phyloP scores from a whole-genome alignment of 306 rosid species.

The Dryas drummondii region DNA sequence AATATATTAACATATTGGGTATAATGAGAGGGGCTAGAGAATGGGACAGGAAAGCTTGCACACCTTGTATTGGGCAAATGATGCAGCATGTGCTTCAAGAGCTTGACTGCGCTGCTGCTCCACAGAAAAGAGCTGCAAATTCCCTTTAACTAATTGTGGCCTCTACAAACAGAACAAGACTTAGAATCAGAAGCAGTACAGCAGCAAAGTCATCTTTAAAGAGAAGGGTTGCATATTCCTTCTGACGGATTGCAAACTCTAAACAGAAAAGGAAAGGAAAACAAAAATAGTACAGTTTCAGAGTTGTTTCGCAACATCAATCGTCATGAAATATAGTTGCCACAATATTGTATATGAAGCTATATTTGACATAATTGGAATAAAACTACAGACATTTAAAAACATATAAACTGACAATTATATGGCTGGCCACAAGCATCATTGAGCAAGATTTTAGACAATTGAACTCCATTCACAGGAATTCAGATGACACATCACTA shows the following conservation, averaged over 20 bases:
- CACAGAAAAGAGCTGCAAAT: slow-evolving; percentile 93
- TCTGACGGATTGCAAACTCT: not conserved
- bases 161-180: slow-evolving; percentile 47
- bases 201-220: slow-evolving; percentile 6
- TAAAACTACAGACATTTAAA: not conserved
- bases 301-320: slow-evolving; percentile 2
- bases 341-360: slow-evolving; percentile 3
- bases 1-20: not conserved
- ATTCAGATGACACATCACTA: not conserved
- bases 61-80: slow-evolving; percentile 94
- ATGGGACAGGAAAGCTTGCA: slow-evolving; percentile 19
- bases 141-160: slow-evolving; percentile 97
- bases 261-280: not conserved
- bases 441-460: slow-evolving; percentile 1
- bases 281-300: not conserved
- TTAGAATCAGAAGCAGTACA: slow-evolving; percentile 22
- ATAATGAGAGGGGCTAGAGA: not conserved
- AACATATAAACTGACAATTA: not conserved
- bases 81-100: slow-evolving; percentile 97
- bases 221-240: not conserved
- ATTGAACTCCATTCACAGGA: not conserved
- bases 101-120: slow-evolving; percentile 99
- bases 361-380: slow-evolving; percentile 8
- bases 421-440: not conserved
- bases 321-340: not conserved